Conservation (phyloP, 129 eudicot species). For the Deinandra increscens region DNA sequence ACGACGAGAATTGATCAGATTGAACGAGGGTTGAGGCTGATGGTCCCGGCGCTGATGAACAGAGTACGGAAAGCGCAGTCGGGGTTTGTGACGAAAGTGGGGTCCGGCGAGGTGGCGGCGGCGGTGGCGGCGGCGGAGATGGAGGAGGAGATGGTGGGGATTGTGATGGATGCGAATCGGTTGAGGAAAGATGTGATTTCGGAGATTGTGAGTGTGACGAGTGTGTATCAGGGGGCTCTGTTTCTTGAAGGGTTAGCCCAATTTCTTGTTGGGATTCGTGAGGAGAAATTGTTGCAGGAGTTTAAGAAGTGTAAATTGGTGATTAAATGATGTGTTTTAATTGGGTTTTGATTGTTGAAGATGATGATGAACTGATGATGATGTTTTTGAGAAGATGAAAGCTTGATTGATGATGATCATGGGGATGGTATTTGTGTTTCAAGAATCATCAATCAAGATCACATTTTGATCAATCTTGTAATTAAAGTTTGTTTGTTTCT, state of each 20-base stretch:
- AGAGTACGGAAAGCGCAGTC: slow-evolving; percentile 57
- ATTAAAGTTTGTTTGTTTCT: not conserved
- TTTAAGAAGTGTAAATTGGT: slow-evolving; percentile 39
- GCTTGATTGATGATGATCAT: slow-evolving; percentile 14
- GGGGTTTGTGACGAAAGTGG: slow-evolving; percentile 43
- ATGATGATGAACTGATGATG: not conserved
- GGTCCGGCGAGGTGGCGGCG: slow-evolving; percentile 33
- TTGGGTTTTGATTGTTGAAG: slow-evolving; percentile 9
- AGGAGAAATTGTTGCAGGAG: slow-evolving; percentile 49
- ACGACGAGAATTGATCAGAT: slow-evolving; percentile 57
- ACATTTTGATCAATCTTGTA: not conserved
- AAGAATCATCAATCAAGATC: slow-evolving; percentile 24
- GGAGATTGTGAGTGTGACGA: slow-evolving; percentile 62
- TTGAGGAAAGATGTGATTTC: slow-evolving; percentile 66
- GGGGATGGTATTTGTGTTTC: not conserved
- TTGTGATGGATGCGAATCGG: slow-evolving; percentile 85
- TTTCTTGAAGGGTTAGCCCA: slow-evolving; percentile 77
- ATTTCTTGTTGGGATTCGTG: slow-evolving; percentile 81
- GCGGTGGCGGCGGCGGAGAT: slow-evolving; percentile 46
- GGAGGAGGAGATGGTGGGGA: slow-evolving; percentile 74
- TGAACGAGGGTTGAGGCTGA: slow-evolving; percentile 80
- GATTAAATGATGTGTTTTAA: slow-evolving; percentile 29
- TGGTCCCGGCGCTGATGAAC: slow-evolving; percentile 73
- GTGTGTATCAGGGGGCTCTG: slow-evolving; percentile 77
- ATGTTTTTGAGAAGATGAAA: not conserved